Evolutionary conservation across 176 grass and related monocot genomes (phyloP), one percentile per base, ranked within the genome.

Genomic region (Rhynchospora tenuis): DNA sequence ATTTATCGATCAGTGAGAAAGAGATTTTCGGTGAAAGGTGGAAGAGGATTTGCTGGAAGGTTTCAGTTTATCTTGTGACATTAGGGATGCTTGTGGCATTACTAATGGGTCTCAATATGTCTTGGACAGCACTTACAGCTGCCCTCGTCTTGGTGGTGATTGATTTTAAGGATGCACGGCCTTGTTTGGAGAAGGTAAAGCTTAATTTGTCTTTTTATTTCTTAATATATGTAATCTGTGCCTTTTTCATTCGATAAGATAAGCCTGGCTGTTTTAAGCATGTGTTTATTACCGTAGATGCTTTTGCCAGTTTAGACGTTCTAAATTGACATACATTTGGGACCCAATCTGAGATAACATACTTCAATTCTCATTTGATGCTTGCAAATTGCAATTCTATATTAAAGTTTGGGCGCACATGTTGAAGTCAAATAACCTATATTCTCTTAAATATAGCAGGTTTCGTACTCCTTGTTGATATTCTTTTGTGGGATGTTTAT

Each of bases 401-500:
- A n/a, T 83, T 61, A 64, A 20, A 10, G 26, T 27, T 59, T 52
- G n/a, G 44, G 69, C 45, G 51, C 51, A 27, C 12, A 26, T 74
- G n/a, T 24, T 52, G 12, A 26, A 76, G 24, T 55, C 9, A 55
- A 28, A 76, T 54, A 27, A 70, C 47, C 23, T 55, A 77, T 24
- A 19, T 56, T 11, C 22, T 77, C 0, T 77, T 76, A 76, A 54
- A 70, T 29, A 68, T 65, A 81, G 46, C 91, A 98, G 95, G 95
- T 98, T 24, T 98, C 95, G 0, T 98, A 98, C 84, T 98, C 95
- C 6, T 9, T 98, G 86, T 27, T 98, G 58, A 93, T 98, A 84
- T 98, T 98, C 87, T 98, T 98, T 73, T 98, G 92, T 23, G 95
- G 95, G 50, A 98, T 98, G 95, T 98, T 98, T 88, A 98, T 98